Evolutionary conservation across 352 stramenopile species (phyloP).

Genomic region (Thalassiosira oceanica): DNA sequence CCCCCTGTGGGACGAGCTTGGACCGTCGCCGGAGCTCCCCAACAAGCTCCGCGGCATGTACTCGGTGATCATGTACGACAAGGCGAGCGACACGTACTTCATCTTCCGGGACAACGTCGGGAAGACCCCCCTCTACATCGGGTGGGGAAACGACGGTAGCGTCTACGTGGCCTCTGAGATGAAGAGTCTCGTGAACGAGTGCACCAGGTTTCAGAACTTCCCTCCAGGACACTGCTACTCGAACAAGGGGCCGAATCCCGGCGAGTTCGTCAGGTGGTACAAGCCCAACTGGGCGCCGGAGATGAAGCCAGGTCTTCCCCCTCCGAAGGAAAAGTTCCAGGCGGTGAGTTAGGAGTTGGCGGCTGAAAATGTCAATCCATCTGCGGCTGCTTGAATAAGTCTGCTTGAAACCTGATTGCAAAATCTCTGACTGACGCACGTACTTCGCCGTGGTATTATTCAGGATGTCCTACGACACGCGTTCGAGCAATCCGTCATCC

Average conservation of each 20-base stretch:
- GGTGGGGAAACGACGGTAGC: slow-evolving; percentile 94
- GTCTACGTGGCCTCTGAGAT: slow-evolving; percentile 97
- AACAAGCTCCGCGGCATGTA: slow-evolving; percentile 97
- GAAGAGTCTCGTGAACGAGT: slow-evolving; percentile 90
- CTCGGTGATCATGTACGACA: slow-evolving; percentile 97
- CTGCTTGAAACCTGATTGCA: too few species aligned
- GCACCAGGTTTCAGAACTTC: slow-evolving; percentile 81
- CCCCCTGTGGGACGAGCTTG: slow-evolving; percentile 88
- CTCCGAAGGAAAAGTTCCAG: slow-evolving; percentile 68
- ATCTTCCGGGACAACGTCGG: slow-evolving; percentile 96
- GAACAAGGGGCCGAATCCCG: slow-evolving; percentile 76
- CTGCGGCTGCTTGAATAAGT: not conserved
- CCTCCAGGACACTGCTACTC: slow-evolving; percentile 77
- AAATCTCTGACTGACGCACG: too few species aligned
- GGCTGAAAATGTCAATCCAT: not conserved
- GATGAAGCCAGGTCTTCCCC: slow-evolving; percentile 63
- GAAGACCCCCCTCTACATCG: slow-evolving; percentile 98
- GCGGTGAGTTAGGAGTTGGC: slow-evolving; percentile 55
- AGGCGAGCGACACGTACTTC: slow-evolving; percentile 90
- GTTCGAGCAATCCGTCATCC: slow-evolving; percentile 93
- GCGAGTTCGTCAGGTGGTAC: slow-evolving; percentile 93
- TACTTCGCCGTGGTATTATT: too few species aligned
- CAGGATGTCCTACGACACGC: slow-evolving; percentile 84
- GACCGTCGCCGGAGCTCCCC: slow-evolving; percentile 74
- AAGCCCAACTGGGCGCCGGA: slow-evolving; percentile 90